These are phyloP conservation scores for Fusarium avenaceum DNA, from an alignment of 2,329 filamentous ascomycete genomes.

Conservation along the genomic window DNA sequence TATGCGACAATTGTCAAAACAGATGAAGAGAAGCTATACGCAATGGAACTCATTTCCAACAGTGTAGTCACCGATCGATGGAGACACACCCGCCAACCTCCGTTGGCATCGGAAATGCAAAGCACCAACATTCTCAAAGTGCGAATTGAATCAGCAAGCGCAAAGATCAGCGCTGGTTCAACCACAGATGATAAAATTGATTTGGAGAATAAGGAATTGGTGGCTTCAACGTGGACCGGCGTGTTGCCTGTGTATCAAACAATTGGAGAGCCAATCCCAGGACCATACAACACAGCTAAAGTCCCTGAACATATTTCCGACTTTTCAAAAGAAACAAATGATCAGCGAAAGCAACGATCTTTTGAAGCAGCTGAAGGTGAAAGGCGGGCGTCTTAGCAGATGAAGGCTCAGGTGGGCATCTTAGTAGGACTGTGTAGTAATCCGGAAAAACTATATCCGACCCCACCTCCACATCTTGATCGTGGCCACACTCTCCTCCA, in stretches of 20 bases:
- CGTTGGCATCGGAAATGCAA: conserved; percentile 79
- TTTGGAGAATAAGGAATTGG: conserved; percentile 58
- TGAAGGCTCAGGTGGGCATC: too few species aligned
- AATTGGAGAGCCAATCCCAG: conserved; percentile 74
- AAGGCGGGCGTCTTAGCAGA: conserved; percentile 16
- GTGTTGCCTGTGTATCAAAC: conserved; percentile 73
- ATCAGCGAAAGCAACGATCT: conserved; percentile 46
- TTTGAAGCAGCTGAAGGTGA: conserved; percentile 47
- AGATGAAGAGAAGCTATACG: conserved; percentile 78
- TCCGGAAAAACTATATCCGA: conserved; percentile 33
- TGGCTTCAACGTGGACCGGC: conserved; percentile 66
- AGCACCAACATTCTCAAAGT: conserved; percentile 81
- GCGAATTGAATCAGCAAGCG: conserved; percentile 76
- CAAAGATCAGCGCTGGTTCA: conserved; percentile 77
- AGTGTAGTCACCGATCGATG: conserved; percentile 78
- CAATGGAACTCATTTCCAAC: conserved; percentile 84
- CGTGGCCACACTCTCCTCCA: conserved; percentile 44
- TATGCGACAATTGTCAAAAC: conserved; percentile 76
- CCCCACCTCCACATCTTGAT: conserved; percentile 44
- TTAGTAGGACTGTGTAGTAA: too few species aligned
- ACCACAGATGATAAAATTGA: conserved; percentile 69
- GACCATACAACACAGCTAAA: conserved; percentile 69
- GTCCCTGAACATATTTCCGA: conserved; percentile 72
- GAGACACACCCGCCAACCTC: conserved; percentile 76
- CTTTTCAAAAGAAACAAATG: conserved; percentile 57